Evolutionary conservation across 768 basidiomycete species (phyloP).

Genomic region (Amylocystis lapponica): DNA sequence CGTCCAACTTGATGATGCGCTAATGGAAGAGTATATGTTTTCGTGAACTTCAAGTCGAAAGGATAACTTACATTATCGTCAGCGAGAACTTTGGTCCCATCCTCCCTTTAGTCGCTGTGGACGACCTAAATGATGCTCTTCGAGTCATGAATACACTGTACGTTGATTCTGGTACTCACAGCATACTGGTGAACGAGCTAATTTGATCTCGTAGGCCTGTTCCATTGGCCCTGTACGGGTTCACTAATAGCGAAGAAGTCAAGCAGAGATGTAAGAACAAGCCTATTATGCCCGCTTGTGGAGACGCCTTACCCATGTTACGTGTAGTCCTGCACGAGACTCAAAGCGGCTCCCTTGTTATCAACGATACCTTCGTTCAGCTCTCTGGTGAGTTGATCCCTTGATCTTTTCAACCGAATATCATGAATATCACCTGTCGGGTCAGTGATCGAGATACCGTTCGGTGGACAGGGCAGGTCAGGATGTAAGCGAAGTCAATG

Average conservation of each 20-base stretch:
- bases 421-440: constrained; percentile 2
- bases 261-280: constrained; percentile 20
- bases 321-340: constrained; percentile 48
- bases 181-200: too few relatives aligned
- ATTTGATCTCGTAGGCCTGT: constrained; percentile 41
- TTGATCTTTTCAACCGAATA: too few relatives aligned
- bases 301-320: background rate
- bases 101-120: constrained; percentile 55
- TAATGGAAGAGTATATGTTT: constrained; percentile 51
- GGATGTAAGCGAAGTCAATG: constrained; percentile 61
- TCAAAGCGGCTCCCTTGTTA: constrained; percentile 47
- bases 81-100: constrained; percentile 77
- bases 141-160: constrained; percentile 41
- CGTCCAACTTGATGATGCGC: constrained; percentile 46
- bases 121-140: constrained; percentile 49
- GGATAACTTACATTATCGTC: background rate
- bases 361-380: constrained; percentile 60
- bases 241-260: constrained; percentile 41
- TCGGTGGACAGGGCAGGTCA: constrained; percentile 55
- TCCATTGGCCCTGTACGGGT: constrained; percentile 60
- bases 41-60: constrained; percentile 24
- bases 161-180: background rate
- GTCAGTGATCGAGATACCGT: constrained; percentile 38
- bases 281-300: background rate
- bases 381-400: constrained; percentile 41